Conservation (phyloP, 768 basidiomycete genomes). For the Leccinellum rugosiceps region DNA sequence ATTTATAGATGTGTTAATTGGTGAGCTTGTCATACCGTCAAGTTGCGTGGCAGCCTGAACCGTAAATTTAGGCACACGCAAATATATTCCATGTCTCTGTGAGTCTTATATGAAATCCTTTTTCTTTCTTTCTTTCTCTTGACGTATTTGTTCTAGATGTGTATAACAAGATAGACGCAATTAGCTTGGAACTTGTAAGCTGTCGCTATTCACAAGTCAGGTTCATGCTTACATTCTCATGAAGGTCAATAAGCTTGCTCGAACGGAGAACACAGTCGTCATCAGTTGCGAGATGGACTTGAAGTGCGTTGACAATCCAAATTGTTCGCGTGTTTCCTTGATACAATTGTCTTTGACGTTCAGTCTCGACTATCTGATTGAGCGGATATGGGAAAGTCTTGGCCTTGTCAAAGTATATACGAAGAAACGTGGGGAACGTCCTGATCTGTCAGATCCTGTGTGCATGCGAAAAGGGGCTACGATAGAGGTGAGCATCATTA, state of each 20-base stretch:
- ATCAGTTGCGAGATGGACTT: conserved; percentile 95
- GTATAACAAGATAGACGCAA: conserved; percentile 95
- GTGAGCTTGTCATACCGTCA: conserved; percentile 34
- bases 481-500: conserved; percentile 60
- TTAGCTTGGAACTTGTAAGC: conserved; percentile 65
- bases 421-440: conserved; percentile 93
- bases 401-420: conserved; percentile 90
- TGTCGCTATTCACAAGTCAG: background rate
- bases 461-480: conserved; percentile 89
- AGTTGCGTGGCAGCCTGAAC: background rate
- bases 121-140: background rate
- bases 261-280: conserved; percentile 82
- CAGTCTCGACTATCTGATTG: conserved; percentile 71
- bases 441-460: conserved; percentile 89
- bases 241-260: conserved; percentile 72
- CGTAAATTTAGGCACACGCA: conserved; percentile 67
- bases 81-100: conserved; percentile 95
- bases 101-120: conserved; percentile 24
- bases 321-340: background rate
- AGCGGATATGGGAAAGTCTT: conserved; percentile 79
- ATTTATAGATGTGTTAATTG: conserved; percentile 98
- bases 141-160: conserved; percentile 55
- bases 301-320: conserved; percentile 50
- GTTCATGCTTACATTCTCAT: background rate
- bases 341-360: conserved; percentile 1